Base-by-base conservation (phyloP, 371 early-diverging fungal genomes). In the Smittium culicis region DNA sequence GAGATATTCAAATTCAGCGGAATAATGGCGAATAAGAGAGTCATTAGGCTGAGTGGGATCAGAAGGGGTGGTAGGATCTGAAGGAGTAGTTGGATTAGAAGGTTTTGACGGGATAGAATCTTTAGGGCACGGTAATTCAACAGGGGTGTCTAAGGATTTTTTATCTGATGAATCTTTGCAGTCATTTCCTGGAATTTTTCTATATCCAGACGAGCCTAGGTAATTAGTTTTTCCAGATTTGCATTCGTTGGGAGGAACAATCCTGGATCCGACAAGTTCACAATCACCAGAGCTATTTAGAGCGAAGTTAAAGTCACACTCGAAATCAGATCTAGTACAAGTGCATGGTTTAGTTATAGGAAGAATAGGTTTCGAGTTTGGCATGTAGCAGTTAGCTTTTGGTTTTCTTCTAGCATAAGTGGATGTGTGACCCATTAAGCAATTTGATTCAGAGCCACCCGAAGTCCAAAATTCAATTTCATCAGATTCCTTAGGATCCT, bases 241-340 rank as follows among this genome's bases (percentile, higher is more conserved):
- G 74, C 90, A 91, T 24, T 74, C 64, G 61, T 79, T 83, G 1
- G 71, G 72, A 1, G 82, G 77, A 20, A 88, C 74, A 5, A 69
- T 68, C 69, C 83, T 82, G 31, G 77, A 72, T 2, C 84, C 86
- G 16, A 73, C 70, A 58, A 80, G 79, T 5, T 75, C 73, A 73
- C 92, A 92, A 33, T 77, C 67, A 20, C 83, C 82, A 1, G 28
- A 45, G 0, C 33, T 68, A 67, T 83, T 71, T 1, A 81, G 82
- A 24, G 81, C 81, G 75, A 85, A 94, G 71, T 88, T 86, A 70
- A 83, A 88, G 73, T 93, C 94, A 73, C 98, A 97, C 78, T 96
- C 96, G 70, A 83, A 96, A 75, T 97, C 96, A 30, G 81, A 81
- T 35, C 80, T 82, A 0, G 87, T 80, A 76, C 98, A 97, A 24